Percentiles rank a stretch among this genome's conserved stretches.
Evolutionary conservation across 495 filamentous ascomycete genomes (phyloP).

Genomic region (Durotheca rogersii): DNA sequence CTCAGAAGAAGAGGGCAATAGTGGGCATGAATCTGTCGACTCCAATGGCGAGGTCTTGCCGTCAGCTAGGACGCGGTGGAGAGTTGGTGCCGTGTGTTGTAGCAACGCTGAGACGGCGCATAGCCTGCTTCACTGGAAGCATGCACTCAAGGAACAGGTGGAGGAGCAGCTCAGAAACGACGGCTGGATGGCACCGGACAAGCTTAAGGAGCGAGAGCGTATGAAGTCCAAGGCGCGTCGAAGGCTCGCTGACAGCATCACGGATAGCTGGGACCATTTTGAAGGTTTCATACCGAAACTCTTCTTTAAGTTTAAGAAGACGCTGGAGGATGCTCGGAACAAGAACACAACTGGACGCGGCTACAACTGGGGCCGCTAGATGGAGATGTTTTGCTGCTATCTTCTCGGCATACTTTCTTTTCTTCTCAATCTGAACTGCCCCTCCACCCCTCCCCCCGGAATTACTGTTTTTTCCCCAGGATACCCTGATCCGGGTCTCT

Average conservation of each 20-base stretch:
- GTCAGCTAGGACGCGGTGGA: conserved; percentile 42
- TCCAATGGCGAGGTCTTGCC: conserved; percentile 36
- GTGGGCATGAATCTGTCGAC: conserved; percentile 40
- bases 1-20: conserved; percentile 41
- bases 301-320: conserved; percentile 40
- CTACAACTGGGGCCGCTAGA: background rate
- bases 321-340: conserved; percentile 39
- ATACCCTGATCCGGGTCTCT: no score
- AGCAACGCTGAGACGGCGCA: conserved; percentile 69
- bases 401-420: background rate
- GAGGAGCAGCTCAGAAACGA: conserved; percentile 57
- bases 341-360: conserved; percentile 32
- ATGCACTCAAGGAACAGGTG: conserved; percentile 69
- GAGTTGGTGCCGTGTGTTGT: conserved; percentile 54
- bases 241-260: conserved; percentile 51
- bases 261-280: conserved; percentile 39
- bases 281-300: conserved; percentile 30
- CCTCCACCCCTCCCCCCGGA: no score
- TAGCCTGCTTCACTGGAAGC: conserved; percentile 72
- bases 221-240: conserved; percentile 54
- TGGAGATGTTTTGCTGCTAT: no score
- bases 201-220: conserved; percentile 44
- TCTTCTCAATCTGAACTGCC: no score
- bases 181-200: conserved; percentile 49
- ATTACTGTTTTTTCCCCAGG: no score